These are phyloP conservation scores for Phytophthora foliorum DNA, from an alignment of 352 stramenopile species.

Conservation along the genomic window DNA sequence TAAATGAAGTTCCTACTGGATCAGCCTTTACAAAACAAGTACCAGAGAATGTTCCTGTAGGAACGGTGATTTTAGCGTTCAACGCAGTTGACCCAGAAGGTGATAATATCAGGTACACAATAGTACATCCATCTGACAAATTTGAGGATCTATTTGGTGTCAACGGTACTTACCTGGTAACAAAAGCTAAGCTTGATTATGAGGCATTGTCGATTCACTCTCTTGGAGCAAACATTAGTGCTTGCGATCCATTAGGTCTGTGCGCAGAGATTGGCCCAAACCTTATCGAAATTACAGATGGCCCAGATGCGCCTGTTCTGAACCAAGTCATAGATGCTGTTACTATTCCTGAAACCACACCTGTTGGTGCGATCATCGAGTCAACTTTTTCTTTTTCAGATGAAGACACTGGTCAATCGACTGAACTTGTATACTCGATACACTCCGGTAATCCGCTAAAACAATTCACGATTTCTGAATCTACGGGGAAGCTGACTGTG, in stretches of 20 bases:
- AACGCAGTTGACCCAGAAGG: slow-evolving; percentile 50
- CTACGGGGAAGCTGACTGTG: slow-evolving; percentile 46
- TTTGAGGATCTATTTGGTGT: slow-evolving; percentile 34
- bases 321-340: slow-evolving; percentile 11
- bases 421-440: slow-evolving; percentile 54
- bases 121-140: slow-evolving; percentile 11
- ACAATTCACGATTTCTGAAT: slow-evolving; percentile 53
- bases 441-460: slow-evolving; percentile 52
- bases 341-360: slow-evolving; percentile 20
- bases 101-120: slow-evolving; percentile 39
- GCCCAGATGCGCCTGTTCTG: slow-evolving; percentile 54
- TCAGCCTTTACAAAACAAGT: slow-evolving; percentile 37
- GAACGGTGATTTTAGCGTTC: slow-evolving; percentile 34
- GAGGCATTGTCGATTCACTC: slow-evolving; percentile 23
- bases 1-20: slow-evolving; percentile 44
- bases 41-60: slow-evolving; percentile 48
- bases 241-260: slow-evolving; percentile 52
- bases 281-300: slow-evolving; percentile 48
- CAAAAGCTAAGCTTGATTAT: slow-evolving; percentile 30
- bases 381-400: slow-evolving; percentile 47
- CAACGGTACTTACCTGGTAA: slow-evolving; percentile 22
- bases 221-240: slow-evolving; percentile 39
- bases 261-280: slow-evolving; percentile 56
- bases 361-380: slow-evolving; percentile 31
- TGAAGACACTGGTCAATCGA: slow-evolving; percentile 56